A percentile compares a stretch with the other conserved stretches of the same genome.
Conservation (phyloP, 768 basidiomycete species). For the Pholiota molesta region DNA sequence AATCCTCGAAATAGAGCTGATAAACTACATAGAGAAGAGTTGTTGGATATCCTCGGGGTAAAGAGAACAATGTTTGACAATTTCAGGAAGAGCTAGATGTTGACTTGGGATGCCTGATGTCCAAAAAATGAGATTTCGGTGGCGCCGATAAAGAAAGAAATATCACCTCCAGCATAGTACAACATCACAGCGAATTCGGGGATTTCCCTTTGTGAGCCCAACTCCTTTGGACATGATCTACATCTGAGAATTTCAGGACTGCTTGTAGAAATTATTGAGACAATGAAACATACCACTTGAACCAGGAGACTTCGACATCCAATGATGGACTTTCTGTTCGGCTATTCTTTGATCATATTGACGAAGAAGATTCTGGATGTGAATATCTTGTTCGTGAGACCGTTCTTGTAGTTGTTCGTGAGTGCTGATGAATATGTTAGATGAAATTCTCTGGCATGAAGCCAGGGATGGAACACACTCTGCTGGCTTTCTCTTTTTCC, state of each 20-base stretch:
- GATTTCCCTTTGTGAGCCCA: conserved; percentile 33
- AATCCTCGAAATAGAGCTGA: neutral
- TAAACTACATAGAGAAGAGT: conserved; percentile 54
- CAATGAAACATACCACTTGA: conserved; percentile 13
- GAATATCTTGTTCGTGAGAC: conserved; percentile 46
- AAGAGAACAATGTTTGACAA: conserved; percentile 49
- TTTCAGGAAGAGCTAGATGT: conserved; percentile 40
- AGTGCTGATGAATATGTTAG: conserved; percentile 37
- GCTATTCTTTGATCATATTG: conserved; percentile 45
- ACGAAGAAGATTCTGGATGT: conserved; percentile 46
- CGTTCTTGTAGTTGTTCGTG: conserved; percentile 56
- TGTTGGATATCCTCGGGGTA: conserved; percentile 54
- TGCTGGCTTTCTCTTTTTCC: conserved; percentile 62
- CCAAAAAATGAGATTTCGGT: conserved; percentile 11
- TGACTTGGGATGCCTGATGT: conserved; percentile 16
- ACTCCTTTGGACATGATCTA: conserved; percentile 8
- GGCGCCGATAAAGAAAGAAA: conserved; percentile 3
- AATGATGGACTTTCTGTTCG: conserved; percentile 43
- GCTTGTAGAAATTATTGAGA: neutral
- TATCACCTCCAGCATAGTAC: conserved; percentile 38
- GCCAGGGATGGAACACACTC: conserved; percentile 39
- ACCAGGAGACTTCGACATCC: conserved; percentile 37
- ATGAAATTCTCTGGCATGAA: neutral
- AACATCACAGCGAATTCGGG: conserved; percentile 38
- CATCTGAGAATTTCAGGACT: neutral